phyloP scores from a whole-genome alignment of 495 filamentous ascomycete genomes.

The Clavariopsis aquatica region DNA sequence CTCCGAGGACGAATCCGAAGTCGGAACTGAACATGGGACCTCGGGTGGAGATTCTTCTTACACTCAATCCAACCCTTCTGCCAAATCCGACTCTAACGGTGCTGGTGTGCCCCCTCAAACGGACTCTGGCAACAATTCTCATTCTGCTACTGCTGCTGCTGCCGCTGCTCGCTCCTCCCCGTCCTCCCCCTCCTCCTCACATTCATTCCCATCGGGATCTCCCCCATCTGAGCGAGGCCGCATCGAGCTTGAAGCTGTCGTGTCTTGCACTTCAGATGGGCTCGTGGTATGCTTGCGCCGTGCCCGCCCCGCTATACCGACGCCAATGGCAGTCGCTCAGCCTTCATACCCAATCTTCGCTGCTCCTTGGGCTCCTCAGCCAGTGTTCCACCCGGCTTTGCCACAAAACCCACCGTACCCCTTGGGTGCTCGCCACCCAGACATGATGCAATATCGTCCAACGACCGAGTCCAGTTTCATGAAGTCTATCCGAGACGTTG shows the following conservation, averaged over 20 bases:
- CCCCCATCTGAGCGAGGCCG: conserved; percentile 28
- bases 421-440: conserved; percentile 30
- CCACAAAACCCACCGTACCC: conserved; percentile 41
- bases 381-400: conserved; percentile 47
- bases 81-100: neutral
- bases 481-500: conserved; percentile 78
- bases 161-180: conserved; percentile 45
- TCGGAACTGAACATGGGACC: conserved; percentile 2
- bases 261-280: conserved; percentile 88
- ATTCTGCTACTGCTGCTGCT: too few relatives aligned
- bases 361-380: conserved; percentile 72
- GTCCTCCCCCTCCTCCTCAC: conserved; percentile 51
- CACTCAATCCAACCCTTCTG: conserved; percentile 4
- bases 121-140: conserved; percentile 40
- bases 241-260: conserved; percentile 80
- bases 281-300: conserved; percentile 80
- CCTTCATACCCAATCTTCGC: conserved; percentile 65
- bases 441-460: conserved; percentile 24
- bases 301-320: conserved; percentile 69
- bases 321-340: conserved; percentile 44
- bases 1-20: conserved; percentile 43
- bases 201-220: conserved; percentile 40
- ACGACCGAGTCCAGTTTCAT: conserved; percentile 60
- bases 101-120: conserved; percentile 11
- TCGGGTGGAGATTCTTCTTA: conserved; percentile 3